These are phyloP conservation scores for Microcos paniculata DNA, from an alignment of 345 rosid species.

Conservation along the genomic window DNA sequence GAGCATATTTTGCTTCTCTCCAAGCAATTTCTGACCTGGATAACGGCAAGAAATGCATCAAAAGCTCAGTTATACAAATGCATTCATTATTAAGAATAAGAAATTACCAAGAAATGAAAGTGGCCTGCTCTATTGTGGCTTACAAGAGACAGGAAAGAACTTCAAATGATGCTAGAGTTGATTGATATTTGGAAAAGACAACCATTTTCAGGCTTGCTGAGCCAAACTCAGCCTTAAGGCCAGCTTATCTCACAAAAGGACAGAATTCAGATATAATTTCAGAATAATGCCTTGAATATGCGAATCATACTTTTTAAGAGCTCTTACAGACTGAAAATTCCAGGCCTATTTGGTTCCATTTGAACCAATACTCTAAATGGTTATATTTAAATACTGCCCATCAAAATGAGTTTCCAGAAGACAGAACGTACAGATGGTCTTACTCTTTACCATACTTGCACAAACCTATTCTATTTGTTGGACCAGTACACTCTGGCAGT, in stretches of 20 bases:
- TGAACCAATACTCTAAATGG: neutral
- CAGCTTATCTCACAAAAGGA: neutral
- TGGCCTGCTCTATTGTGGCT: neutral
- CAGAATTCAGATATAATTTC: neutral
- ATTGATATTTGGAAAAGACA: neutral
- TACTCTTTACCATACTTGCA: neutral
- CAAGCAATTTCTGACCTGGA: slow-evolving; percentile 94
- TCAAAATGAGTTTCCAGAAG: neutral
- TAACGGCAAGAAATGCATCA: slow-evolving; percentile 8
- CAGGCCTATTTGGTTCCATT: neutral
- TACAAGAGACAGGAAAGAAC: neutral
- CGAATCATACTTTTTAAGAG: neutral
- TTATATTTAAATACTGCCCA: neutral
- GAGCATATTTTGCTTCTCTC: slow-evolving; percentile 94
- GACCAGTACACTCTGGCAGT: neutral
- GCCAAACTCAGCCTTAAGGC: neutral
- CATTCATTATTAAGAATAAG: neutral
- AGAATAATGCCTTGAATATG: neutral
- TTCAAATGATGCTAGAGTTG: neutral
- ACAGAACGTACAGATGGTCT: neutral
- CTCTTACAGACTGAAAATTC: neutral
- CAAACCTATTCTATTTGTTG: neutral
- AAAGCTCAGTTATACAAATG: neutral
- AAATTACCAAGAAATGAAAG: slow-evolving; percentile 1
- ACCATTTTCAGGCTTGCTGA: neutral